Percentiles rank a stretch among this genome's conserved stretches.
phyloP scores from a whole-genome alignment of 2,329 filamentous ascomycete genomes.

The Daldinia sp. region DNA sequence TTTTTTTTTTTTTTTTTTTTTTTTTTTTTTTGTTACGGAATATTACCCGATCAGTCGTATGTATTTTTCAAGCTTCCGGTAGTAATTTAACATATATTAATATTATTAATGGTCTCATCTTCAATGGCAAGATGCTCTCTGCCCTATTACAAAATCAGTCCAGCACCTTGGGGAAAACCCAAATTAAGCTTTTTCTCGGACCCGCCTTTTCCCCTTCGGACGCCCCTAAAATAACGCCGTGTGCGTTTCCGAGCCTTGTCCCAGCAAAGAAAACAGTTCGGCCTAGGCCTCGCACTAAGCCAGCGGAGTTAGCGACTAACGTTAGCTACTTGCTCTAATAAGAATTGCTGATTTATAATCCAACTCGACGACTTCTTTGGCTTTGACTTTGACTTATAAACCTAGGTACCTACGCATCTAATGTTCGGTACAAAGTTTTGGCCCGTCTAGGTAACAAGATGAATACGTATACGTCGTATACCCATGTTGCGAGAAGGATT shows the following conservation, averaged over 20 bases:
- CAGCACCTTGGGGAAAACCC: too few species aligned
- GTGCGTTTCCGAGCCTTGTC: conserved; percentile 13
- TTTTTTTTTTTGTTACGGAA: too few species aligned
- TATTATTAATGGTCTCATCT: background rate
- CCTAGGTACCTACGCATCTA: too few species aligned
- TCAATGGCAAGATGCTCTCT: too few species aligned
- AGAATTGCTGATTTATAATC: conserved; percentile 32
- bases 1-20: too few species aligned
- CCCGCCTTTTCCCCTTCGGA: background rate
- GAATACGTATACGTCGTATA: conserved; percentile 15
- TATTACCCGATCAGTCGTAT: too few species aligned
- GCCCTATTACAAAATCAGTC: too few species aligned
- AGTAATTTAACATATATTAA: background rate
- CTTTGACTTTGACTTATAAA: background rate
- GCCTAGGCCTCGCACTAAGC: conserved; percentile 4
- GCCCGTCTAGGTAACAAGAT: too few species aligned
- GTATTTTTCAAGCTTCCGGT: too few species aligned
- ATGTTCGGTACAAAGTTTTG: too few species aligned
- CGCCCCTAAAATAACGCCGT: background rate
- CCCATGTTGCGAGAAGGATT: conserved; percentile 36
- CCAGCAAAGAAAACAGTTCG: background rate
- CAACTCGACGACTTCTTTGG: background rate
- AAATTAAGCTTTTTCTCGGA: conserved; percentile 29
- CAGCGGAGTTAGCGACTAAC: conserved; percentile 23
- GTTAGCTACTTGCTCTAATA: background rate